Evolutionary conservation across 169 alveolate genomes (phyloP), one percentile per base, ranked within the genome.

Genomic region (Cyclospora cayetanensis): DNA sequence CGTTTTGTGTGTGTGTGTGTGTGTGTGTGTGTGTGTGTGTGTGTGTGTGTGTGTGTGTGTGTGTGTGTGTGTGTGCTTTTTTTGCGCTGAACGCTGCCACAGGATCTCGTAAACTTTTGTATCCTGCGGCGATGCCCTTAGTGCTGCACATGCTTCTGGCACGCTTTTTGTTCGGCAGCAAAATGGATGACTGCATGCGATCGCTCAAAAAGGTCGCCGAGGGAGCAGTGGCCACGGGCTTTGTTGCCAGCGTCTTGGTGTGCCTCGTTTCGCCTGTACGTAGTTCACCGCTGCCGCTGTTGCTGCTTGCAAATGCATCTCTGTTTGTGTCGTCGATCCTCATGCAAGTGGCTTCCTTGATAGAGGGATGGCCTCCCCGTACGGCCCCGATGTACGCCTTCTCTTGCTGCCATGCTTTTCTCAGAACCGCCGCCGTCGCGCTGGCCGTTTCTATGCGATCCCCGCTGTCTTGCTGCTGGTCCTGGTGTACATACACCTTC

Each of bases 41-140:
- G 25, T 35, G 42, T 63, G 7, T 0, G 25, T 15, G 18, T 63
- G 0, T 25, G 1, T 12, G 22, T 63, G 76, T 20, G 25, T 12
- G 18, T 1, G 25, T 1, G 0, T 35, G 22, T 63, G 76, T 39
- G 25, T 12, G 0, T 63, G 76, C 41, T 63, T 35, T 39, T 63
- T 35, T 39, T 63, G 76, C 76, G 25, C 42, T 39, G 25, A 39
- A 35, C 31, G 76, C 76, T 63, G 34, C 76, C 76, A 18, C 70
- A 7, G 70, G 35, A 11, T 31, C 27, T 55, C 9, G 22, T 55
- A 63, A 63, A 39, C 76, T 63, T 25, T 4, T 55, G 70, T 55
- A 98, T 99, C 85, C 99, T 98, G 96, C 96, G 99, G 94, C 98
- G 99, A 39, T 97, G 0, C 70, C 70, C 0, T 18, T 55, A 31